A percentile compares a stretch with the other conserved stretches of the same genome.
Conservation (phyloP, 352 stramenopile species). For the Phytophthora brassicae region DNA sequence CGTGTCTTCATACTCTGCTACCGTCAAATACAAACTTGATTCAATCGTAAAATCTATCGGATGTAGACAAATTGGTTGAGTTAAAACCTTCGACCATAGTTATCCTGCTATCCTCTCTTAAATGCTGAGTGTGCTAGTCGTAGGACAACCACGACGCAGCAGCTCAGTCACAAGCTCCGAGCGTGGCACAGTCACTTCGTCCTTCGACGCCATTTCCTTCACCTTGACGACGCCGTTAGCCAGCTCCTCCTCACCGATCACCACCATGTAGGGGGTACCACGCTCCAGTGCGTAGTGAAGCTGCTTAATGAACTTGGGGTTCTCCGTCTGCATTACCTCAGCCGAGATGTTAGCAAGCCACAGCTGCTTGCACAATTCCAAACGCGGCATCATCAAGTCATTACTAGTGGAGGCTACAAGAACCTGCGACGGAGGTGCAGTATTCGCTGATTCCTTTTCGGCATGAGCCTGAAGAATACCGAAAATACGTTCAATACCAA, state of each 20-base stretch:
- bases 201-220: constrained; percentile 94
- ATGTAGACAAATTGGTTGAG: constrained; percentile 2
- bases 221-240: constrained; percentile 94
- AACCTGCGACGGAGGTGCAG: constrained; percentile 77
- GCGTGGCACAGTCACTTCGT: constrained; percentile 84
- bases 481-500: constrained; percentile 99
- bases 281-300: constrained; percentile 94
- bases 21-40: constrained; percentile 20
- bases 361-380: constrained; percentile 83
- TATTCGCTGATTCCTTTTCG: constrained; percentile 51
- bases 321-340: constrained; percentile 95
- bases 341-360: constrained; percentile 93
- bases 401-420: constrained; percentile 93
- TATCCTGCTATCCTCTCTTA: constrained; percentile 30
- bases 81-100: constrained; percentile 24
- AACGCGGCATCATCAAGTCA: constrained; percentile 54
- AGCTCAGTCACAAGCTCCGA: constrained; percentile 76
- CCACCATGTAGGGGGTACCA: constrained; percentile 97
- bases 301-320: constrained; percentile 98
- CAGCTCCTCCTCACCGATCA: constrained; percentile 96
- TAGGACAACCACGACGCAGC: constrained; percentile 65
- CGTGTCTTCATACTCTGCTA: constrained; percentile 30
- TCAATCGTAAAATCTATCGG: constrained; percentile 2
- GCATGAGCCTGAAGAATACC: constrained; percentile 96
- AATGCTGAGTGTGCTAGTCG: constrained; percentile 70